Conservation (phyloP, 345 rosid genomes). For the Arabis hirsuta region DNA sequence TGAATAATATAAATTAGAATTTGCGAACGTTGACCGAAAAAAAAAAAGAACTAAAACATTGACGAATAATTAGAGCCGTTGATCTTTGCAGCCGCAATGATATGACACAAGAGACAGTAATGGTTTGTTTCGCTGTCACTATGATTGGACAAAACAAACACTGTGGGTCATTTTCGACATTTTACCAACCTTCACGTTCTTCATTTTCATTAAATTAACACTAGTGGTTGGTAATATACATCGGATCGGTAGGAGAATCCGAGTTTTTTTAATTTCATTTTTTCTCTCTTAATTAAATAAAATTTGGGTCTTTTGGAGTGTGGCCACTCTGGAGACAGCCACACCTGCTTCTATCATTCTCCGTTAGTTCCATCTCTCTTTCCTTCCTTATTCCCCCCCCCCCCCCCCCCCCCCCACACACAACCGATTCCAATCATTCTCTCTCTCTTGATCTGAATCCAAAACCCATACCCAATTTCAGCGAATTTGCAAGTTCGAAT, state of each 20-base stretch:
- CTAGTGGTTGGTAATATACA: conserved; percentile 31
- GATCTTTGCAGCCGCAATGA: conserved; percentile 14
- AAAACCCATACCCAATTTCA: background rate
- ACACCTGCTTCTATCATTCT: conserved; percentile 45
- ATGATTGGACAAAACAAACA: conserved; percentile 30
- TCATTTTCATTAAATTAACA: background rate
- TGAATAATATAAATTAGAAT: no score
- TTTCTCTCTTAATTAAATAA: background rate
- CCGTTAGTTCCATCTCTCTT: background rate
- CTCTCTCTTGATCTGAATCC: conserved; percentile 39
- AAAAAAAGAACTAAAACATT: background rate
- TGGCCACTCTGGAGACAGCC: conserved; percentile 51
- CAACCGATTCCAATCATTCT: conserved; percentile 20
- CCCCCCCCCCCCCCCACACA: no score
- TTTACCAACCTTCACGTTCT: conserved; percentile 35
- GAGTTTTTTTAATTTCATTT: conserved; percentile 10
- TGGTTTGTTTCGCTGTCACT: conserved; percentile 35
- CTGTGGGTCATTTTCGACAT: conserved; percentile 47
- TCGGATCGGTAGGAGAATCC: conserved; percentile 33
- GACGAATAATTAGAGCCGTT: conserved; percentile 1
- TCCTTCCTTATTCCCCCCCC: conserved; percentile 19
- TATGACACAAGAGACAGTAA: conserved; percentile 10
- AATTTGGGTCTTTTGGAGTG: conserved; percentile 5
- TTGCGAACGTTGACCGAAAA: conserved; percentile 1
- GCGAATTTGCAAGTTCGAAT: background rate